Evolutionary conservation across 192 early-diverging fungal genomes (phyloP), one percentile per base, ranked within the genome.

Genomic region (Podochytrium sp.): DNA sequence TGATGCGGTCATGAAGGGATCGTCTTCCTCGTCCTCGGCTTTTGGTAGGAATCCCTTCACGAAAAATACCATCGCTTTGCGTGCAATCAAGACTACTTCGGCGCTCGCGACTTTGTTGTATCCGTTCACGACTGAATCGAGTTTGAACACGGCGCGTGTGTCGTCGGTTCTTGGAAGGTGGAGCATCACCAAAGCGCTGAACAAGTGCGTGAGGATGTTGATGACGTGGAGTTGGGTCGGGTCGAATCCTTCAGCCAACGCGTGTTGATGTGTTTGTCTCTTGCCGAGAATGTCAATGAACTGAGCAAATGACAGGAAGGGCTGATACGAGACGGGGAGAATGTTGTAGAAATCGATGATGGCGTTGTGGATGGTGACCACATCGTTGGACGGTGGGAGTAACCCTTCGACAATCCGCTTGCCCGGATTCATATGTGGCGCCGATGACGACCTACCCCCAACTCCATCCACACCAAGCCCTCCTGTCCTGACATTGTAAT

Each of bases 101-200:
- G 67, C 67, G 39, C 67, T 53, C 38, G 50, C 37, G n/a, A 70
- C 55, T 53, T 38, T 37, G 12, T 39, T 25, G 18, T 32, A 12
- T 6, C 53, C 67, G 57, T 25, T 2, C 7, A n/a, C n/a, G 14
- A 7, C 33, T 10, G 52, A 30, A 23, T 70, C 67, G 12, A 58
- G 51, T 39, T 70, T 63, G 38, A 74, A 74, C 18, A 55, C 34
- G n/a, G 73, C 20, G 14, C 73, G 59, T 27, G 47, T 41, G 35
- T 74, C 62, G 39, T 74, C 73, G 4, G 62, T 63, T 29, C 62
- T 27, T 29, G 73, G 73, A 25, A 74, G 42, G 53, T 74, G 73
- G 12, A 74, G 62, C 14, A 38, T 74, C 61, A 50, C 62, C 27
- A 74, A 38, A 14, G 47, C 62, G 25, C 47, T 53, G 16, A 74